Percentiles rank a stretch among this genome's conserved stretches.
phyloP scores from a whole-genome alignment of 2,329 filamentous ascomycete genomes.

The Herpotrichia juniperi region DNA sequence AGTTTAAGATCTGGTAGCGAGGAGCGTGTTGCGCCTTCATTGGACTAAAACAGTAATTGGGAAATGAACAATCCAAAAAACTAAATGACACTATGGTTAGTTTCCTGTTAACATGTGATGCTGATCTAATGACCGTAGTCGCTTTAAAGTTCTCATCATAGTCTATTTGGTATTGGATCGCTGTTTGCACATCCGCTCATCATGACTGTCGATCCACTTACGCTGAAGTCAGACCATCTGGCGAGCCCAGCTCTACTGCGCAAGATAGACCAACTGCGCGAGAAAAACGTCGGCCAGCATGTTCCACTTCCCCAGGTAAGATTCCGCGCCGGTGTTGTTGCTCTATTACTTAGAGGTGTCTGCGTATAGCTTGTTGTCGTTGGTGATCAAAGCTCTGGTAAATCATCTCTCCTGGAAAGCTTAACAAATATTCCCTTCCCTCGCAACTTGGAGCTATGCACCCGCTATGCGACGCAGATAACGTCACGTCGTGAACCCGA shows the following conservation, averaged over 20 bases:
- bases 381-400: constrained; percentile 51
- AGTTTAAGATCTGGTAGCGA: too few species aligned
- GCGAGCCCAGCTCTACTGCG: constrained; percentile 21
- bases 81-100: too few species aligned
- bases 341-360: neutral
- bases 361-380: constrained; percentile 14
- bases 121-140: too few species aligned
- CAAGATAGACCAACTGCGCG: constrained; percentile 25
- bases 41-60: too few species aligned
- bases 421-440: constrained; percentile 48
- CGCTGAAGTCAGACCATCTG: too few species aligned
- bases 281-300: constrained; percentile 32
- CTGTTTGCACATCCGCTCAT: too few species aligned
- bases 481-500: constrained; percentile 52
- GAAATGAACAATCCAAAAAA: too few species aligned
- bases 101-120: too few species aligned
- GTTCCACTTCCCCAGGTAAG: constrained; percentile 34
- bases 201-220: neutral
- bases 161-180: too few species aligned
- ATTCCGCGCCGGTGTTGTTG: neutral
- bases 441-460: constrained; percentile 55
- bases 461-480: constrained; percentile 65
- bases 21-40: too few species aligned
- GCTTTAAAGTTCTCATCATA: too few species aligned
- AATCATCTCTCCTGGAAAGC: constrained; percentile 40